Conservation (phyloP, 192 early-diverging fungal species). For the Lobulomyces angularis region DNA sequence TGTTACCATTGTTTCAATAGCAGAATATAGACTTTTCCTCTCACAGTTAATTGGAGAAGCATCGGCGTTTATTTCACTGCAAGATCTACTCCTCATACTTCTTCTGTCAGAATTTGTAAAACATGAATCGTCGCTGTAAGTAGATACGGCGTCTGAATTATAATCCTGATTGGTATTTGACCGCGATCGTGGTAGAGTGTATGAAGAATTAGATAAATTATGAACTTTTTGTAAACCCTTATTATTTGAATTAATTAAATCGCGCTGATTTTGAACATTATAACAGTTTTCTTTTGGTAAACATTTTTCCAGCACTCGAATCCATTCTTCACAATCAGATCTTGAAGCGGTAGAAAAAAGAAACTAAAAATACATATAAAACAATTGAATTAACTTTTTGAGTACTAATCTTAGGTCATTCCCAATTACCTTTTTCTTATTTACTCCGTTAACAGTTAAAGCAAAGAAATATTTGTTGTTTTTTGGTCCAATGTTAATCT, state of each 20-base stretch:
- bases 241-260: neutral
- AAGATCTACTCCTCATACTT: slow-evolving; percentile 9
- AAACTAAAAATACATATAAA: slow-evolving; percentile 25
- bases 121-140: neutral
- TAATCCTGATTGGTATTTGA: neutral
- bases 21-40: slow-evolving; percentile 11
- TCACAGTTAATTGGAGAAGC: too few relatives aligned
- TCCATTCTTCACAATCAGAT: slow-evolving; percentile 32
- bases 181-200: neutral
- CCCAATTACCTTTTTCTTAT: slow-evolving; percentile 15
- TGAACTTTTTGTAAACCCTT: neutral
- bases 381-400: neutral
- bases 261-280: too few relatives aligned
- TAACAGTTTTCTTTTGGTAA: too few relatives aligned
- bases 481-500: neutral
- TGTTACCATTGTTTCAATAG: slow-evolving; percentile 32
- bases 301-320: slow-evolving; percentile 18
- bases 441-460: slow-evolving; percentile 11
- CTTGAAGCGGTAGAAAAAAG: slow-evolving; percentile 31
- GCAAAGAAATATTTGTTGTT: neutral
- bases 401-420: neutral
- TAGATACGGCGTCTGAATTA: neutral
- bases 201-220: neutral
- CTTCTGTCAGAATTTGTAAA: neutral
- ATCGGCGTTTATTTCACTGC: slow-evolving; percentile 11